Evolutionary conservation across 257 asterid species (phyloP).

Genomic region (Solanum raphanifolium): DNA sequence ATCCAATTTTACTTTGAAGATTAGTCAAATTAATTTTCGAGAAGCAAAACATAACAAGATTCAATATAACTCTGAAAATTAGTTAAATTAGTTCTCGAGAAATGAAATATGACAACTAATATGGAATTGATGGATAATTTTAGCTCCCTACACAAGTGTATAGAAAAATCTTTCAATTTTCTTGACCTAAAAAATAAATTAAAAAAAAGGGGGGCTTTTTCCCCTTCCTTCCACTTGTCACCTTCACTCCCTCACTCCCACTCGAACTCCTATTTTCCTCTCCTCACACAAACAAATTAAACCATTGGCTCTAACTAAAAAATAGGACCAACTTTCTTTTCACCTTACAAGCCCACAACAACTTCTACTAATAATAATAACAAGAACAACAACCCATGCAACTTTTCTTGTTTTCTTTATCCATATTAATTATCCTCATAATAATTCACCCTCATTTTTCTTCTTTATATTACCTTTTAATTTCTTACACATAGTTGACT

Average conservation of each 20-base stretch:
- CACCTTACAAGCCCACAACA: slow-evolving; percentile 44
- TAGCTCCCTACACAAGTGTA: not conserved
- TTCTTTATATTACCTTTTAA: not conserved
- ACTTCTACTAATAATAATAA: slow-evolving; percentile 23
- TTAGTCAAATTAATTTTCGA: too few species aligned
- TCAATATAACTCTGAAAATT: too few species aligned
- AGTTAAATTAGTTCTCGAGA: too few species aligned
- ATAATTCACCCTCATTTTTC: not conserved
- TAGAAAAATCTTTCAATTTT: slow-evolving; percentile 19
- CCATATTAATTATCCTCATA: not conserved
- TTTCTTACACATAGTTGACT: not conserved
- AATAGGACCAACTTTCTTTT: slow-evolving; percentile 37
- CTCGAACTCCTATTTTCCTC: slow-evolving; percentile 51
- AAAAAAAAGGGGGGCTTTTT: not conserved
- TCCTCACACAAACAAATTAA: slow-evolving; percentile 19
- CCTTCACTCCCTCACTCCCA: slow-evolving; percentile 16
- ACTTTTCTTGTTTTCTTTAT: not conserved
- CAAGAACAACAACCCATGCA: slow-evolving; percentile 23
- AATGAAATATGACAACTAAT: not conserved
- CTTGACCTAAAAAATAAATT: too few species aligned
- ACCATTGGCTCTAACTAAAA: slow-evolving; percentile 42
- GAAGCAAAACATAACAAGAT: too few species aligned
- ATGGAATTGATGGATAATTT: too few species aligned
- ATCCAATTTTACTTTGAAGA: not conserved
- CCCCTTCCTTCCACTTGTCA: slow-evolving; percentile 61